Percentiles rank a stretch among this genome's conserved stretches.
Conservation (phyloP, 1,284 basidiomycete genomes). For the Ustilago loliicola region DNA sequence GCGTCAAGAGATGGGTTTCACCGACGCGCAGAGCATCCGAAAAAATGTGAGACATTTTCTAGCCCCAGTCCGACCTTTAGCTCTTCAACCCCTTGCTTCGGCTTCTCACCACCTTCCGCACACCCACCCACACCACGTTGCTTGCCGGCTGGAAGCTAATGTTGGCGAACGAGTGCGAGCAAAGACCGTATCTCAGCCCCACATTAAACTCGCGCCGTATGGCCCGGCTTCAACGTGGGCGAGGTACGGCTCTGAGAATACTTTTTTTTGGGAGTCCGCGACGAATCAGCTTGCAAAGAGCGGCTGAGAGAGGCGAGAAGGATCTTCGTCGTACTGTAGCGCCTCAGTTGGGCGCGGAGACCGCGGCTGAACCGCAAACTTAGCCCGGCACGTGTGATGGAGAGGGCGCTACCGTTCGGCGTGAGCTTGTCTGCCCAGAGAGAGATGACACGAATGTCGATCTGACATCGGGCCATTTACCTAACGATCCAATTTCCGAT, state of each 20-base stretch:
- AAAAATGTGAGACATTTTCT: slow-evolving; percentile 12
- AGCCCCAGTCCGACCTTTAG: not conserved
- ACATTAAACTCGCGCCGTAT: not conserved
- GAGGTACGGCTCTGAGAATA: not conserved
- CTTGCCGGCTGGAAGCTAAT: not conserved
- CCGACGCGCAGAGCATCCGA: not conserved
- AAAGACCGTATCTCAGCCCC: slow-evolving; percentile 6
- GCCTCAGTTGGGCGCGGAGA: not conserved
- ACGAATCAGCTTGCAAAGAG: not conserved
- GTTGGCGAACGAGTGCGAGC: not conserved
- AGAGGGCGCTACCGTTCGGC: not conserved
- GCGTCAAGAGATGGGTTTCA: not conserved
- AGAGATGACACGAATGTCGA: not conserved
- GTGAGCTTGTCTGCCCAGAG: not conserved
- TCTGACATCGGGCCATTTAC: not conserved
- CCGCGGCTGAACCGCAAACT: not conserved
- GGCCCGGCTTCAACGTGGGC: not conserved
- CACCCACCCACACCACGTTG: not conserved
- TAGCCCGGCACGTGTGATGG: too few relatives aligned
- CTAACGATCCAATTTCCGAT: not conserved
- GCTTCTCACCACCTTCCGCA: not conserved
- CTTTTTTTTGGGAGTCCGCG: not conserved
- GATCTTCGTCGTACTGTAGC: slow-evolving; percentile 3
- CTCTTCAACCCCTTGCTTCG: not conserved
- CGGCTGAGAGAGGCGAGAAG: not conserved